Base-by-base conservation (phyloP, 176 grass and related monocot species). In the Pharus latifolius region DNA sequence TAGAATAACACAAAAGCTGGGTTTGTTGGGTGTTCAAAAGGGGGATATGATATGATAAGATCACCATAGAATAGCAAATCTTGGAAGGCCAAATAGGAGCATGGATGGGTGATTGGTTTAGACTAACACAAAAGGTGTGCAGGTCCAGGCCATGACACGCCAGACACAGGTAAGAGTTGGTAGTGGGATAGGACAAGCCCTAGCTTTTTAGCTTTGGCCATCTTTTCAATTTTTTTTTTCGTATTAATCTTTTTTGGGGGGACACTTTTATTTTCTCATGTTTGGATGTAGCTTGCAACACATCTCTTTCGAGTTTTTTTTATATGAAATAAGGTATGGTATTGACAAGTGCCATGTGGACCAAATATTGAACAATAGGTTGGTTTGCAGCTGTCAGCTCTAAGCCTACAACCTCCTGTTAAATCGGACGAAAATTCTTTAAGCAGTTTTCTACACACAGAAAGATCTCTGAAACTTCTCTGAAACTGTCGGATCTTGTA, bases 121-220 rank as follows among this genome's bases (percentile, higher is more conserved):
- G 66, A 76, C 59, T 86, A 81, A 76, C 72, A 59, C 50, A 72
- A 76, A 81, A 81, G 72, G 42, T 34, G 78, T 76, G 26, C 78
- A 44, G 70, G 81, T 72, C 72, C 72, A 76, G 72, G 72, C 65
- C 78, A 81, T 76, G 72, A 71, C 83, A 86, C 65, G 83, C 81
- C 65, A 86, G 83, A 70, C 72, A 70, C 77, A 86, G 72, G 65
- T 86, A 58, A 76, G 71, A 57, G 83, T 86, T 77, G 83, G 58
- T 76, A 86, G 78, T 86, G 83, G 83, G 78, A 86, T 80, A 86
- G 83, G 83, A 86, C 83, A 86, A 81, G 78, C 78, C 37, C 57
- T 65, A 86, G 72, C 78, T 81, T 86, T 86, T 71, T 65, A 86
- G 77, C 78, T 86, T 86, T 86, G 42, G 26, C 44, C 24, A 56